Evolutionary conservation across 768 basidiomycete genomes (phyloP), one percentile per base, ranked within the genome.

Genomic region (Sutorius australiensis): DNA sequence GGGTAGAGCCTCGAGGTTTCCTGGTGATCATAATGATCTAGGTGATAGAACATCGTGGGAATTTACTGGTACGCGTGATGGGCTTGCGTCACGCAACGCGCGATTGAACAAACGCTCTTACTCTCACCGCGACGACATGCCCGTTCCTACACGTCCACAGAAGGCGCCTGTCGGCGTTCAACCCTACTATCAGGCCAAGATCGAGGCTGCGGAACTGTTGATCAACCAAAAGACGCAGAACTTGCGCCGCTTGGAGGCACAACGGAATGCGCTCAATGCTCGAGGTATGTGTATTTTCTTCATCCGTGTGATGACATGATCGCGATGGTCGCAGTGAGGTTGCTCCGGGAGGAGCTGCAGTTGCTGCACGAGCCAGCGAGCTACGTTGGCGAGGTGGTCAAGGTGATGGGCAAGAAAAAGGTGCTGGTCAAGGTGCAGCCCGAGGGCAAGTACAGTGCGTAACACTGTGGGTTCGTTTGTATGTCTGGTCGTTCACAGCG

Each of bases 361-460:
- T 76, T 95, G 12, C 76, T 97, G 7, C 93, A 94, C 58, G 95
- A 98, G 65, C 94, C 97, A 0, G 95, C 94, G 27, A 92, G 89
- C 67, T 98, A 98, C 73, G 95, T 99, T 37, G 97, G 97, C 7
- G 97, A 98, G 72, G 85, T 98, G 12, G 87, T 98, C 60, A 98
- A 95, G 73, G 88, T 97, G 6, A 99, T 98, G 97, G 93, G 95
- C 50, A 98, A 98, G 87, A 98, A 86, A 71, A 98, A 97, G 73
- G 95, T 98, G 13, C 74, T 98, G 38, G 95, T 99, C 57, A 98
- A 99, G 70, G 93, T 98, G 6, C 95, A 98, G 68, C 95, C 95
- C 0, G 95, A 99, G 75, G 97, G 95, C 48, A 98, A 98, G 83
- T 98, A 98, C 75, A 95, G 95, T 98, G 59, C 64, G 91, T 80